A percentile compares a stretch with the other conserved stretches of the same genome.
Evolutionary conservation across 2,329 filamentous ascomycete species (phyloP).

Genomic region (Grosmannia serpens): DNA sequence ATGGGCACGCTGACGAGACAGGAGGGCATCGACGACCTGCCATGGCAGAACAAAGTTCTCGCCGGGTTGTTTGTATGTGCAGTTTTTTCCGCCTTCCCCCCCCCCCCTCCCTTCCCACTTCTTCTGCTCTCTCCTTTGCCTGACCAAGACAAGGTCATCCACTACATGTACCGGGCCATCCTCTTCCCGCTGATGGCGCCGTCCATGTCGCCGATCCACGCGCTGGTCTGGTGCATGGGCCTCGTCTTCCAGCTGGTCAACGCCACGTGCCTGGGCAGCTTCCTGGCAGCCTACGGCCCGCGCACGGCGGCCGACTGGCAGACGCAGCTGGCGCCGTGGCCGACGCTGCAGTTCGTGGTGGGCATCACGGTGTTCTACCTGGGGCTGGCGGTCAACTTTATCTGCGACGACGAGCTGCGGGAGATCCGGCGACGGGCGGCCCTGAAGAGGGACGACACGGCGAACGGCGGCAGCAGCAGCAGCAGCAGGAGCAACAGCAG

Average conservation of each 20-base stretch:
- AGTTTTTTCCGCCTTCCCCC: too few species aligned
- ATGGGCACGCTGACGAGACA: slow-evolving; percentile 55
- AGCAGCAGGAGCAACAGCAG: slow-evolving; percentile 8
- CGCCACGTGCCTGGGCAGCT: slow-evolving; percentile 64
- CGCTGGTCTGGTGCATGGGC: slow-evolving; percentile 52
- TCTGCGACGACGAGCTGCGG: slow-evolving; percentile 80
- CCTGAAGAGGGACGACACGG: neutral
- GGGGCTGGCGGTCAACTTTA: slow-evolving; percentile 71
- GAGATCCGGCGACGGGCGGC: slow-evolving; percentile 61
- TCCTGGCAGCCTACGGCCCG: slow-evolving; percentile 75
- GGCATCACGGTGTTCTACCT: slow-evolving; percentile 67
- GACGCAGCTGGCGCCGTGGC: slow-evolving; percentile 23
- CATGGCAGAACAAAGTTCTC: slow-evolving; percentile 69
- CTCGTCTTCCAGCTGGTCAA: slow-evolving; percentile 71
- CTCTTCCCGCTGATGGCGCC: slow-evolving; percentile 74
- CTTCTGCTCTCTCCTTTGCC: neutral
- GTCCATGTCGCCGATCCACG: slow-evolving; percentile 83
- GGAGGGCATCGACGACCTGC: slow-evolving; percentile 46
- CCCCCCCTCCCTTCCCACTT: too few species aligned
- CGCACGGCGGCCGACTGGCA: slow-evolving; percentile 43
- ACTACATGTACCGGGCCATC: slow-evolving; percentile 85
- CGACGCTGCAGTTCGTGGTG: slow-evolving; percentile 35
- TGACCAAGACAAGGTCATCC: slow-evolving; percentile 44
- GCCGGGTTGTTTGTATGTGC: slow-evolving; percentile 52
- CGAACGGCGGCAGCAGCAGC: neutral